Conservation (phyloP, 768 basidiomycete species). For the Strobilomyces confusus region DNA sequence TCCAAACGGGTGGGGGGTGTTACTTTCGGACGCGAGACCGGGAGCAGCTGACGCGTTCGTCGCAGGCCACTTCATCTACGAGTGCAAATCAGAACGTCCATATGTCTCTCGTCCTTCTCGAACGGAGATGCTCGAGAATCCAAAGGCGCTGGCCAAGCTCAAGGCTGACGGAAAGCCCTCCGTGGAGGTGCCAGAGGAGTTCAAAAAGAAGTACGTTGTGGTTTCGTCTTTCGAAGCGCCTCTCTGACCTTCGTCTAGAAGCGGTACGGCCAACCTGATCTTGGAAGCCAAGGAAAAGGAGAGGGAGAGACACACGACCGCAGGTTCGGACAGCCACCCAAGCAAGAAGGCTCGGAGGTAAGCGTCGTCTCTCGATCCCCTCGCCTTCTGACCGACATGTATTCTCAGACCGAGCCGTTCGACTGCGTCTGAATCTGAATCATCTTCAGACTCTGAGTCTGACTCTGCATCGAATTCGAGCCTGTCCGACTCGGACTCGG, state of each 20-base stretch:
- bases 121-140: constrained; percentile 82
- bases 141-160: constrained; percentile 59
- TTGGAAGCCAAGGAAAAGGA: constrained; percentile 80
- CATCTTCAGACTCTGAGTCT: constrained; percentile 30
- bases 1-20: constrained; percentile 49
- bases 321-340: constrained; percentile 28
- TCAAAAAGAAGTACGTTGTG: constrained; percentile 66
- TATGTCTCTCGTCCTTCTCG: constrained; percentile 89
- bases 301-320: constrained; percentile 41
- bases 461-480: constrained; percentile 38
- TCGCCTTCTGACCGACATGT: background rate
- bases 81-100: constrained; percentile 79
- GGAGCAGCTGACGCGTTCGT: background rate
- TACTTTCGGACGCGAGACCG: constrained; percentile 5
- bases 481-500: constrained; percentile 40
- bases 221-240: background rate
- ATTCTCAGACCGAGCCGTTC: constrained; percentile 31
- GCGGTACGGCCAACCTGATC: constrained; percentile 81
- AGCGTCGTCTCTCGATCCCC: constrained; percentile 26
- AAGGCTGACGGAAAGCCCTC: constrained; percentile 70
- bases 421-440: constrained; percentile 21
- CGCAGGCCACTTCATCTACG: constrained; percentile 84
- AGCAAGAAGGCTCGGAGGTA: constrained; percentile 39
- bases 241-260: constrained; percentile 36
- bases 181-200: constrained; percentile 87